phyloP scores from a whole-genome alignment of 176 grass and related monocot species.

The Pharus latifolius region DNA sequence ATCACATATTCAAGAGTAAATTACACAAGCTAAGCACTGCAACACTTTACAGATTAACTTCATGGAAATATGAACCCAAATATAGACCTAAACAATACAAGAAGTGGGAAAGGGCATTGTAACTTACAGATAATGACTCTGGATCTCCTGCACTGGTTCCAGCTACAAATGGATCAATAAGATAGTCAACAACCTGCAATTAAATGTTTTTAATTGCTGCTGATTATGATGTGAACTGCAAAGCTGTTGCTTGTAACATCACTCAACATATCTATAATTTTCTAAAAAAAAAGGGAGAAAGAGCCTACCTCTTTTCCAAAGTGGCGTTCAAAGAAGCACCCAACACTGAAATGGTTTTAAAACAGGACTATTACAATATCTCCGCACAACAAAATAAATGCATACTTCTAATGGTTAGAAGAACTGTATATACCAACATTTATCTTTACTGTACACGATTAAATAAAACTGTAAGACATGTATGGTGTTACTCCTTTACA shows the following conservation, averaged over 20 bases:
- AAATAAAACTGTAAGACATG: too few relatives aligned
- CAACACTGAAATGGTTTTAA: constrained; percentile 56
- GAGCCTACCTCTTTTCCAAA: constrained; percentile 79
- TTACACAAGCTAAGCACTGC: neutral
- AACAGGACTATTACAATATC: constrained; percentile 14
- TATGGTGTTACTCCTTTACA: too few relatives aligned
- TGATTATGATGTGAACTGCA: neutral
- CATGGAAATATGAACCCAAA: neutral
- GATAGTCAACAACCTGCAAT: constrained; percentile 88
- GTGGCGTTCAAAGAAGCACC: constrained; percentile 79
- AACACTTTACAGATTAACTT: neutral
- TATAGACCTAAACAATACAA: neutral
- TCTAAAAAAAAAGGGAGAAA: neutral
- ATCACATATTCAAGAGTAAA: neutral
- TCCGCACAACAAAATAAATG: constrained; percentile 1
- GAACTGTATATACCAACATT: too few relatives aligned
- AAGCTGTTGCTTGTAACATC: constrained; percentile 10
- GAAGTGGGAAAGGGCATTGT: neutral
- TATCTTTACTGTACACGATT: too few relatives aligned
- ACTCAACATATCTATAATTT: constrained; percentile 9
- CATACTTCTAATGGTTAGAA: neutral
- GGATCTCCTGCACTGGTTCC: constrained; percentile 93
- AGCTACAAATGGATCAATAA: constrained; percentile 96
- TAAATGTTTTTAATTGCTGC: neutral
- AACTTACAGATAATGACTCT: constrained; percentile 82